Conservation (phyloP, 495 filamentous ascomycete species). For the Neurospora sp. region DNA sequence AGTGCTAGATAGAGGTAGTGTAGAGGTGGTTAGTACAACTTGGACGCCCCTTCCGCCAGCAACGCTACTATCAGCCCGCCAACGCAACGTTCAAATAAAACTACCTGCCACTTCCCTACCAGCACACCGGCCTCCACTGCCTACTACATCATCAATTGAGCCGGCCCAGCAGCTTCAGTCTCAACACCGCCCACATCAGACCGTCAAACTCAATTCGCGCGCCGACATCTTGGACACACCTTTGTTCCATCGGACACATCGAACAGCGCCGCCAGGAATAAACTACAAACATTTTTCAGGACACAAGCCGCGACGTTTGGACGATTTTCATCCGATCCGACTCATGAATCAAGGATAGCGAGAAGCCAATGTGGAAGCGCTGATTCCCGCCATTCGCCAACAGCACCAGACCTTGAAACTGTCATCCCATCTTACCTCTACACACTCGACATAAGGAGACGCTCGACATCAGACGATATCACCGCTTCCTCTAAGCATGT, state of each 20-base stretch:
- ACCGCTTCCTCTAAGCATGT: conserved; percentile 23
- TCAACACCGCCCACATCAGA: background rate
- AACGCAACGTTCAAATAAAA: background rate
- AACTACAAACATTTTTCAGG: background rate
- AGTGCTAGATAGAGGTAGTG: background rate
- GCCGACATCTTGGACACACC: background rate
- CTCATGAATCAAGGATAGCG: background rate
- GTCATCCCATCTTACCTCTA: background rate
- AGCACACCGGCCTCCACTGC: background rate
- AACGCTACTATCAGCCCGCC: background rate
- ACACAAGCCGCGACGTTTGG: background rate
- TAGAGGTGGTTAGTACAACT: background rate
- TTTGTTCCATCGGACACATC: background rate
- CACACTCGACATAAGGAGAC: background rate
- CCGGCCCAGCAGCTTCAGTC: background rate
- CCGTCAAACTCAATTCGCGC: background rate
- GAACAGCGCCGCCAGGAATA: background rate
- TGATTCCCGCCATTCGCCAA: background rate
- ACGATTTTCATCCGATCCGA: background rate
- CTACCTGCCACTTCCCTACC: background rate
- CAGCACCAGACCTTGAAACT: background rate
- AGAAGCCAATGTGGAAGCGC: background rate
- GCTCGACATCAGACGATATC: background rate
- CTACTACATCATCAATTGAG: background rate
- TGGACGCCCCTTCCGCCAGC: background rate